These are phyloP conservation scores for Trypanosoma cruzi DNA, from an alignment of 208 protist species.

Conservation along the genomic window DNA sequence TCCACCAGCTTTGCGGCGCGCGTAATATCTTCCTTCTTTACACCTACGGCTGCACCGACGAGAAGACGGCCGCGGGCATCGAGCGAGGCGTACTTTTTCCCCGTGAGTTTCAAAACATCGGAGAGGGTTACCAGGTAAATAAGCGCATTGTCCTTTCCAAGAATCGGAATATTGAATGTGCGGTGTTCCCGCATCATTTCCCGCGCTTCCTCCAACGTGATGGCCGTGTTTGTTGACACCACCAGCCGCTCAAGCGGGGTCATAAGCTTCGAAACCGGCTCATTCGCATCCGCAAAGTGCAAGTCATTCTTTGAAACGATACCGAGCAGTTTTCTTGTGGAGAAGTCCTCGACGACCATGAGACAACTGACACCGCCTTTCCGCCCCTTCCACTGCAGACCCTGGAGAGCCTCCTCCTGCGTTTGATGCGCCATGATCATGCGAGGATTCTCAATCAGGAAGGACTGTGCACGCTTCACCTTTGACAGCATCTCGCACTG, in stretches of 20 bases:
- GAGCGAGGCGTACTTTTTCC: conserved; percentile 70
- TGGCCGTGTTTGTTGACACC: conserved; percentile 46
- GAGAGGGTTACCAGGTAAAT: conserved; percentile 80
- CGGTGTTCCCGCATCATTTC: conserved; percentile 63
- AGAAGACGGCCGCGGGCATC: conserved; percentile 77
- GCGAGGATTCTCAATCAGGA: conserved; percentile 86
- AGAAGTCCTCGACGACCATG: conserved; percentile 71
- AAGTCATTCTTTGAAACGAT: conserved; percentile 73
- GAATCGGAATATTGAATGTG: conserved; percentile 70
- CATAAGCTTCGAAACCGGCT: conserved; percentile 60
- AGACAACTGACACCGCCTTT: conserved; percentile 80
- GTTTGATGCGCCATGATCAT: conserved; percentile 70
- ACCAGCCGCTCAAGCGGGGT: conserved; percentile 60
- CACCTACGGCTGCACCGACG: conserved; percentile 84
- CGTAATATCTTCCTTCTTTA: conserved; percentile 78
- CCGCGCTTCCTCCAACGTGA: conserved; percentile 71
- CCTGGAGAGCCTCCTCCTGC: conserved; percentile 53
- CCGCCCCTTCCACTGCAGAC: conserved; percentile 72
- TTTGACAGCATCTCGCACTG: conserved; percentile 88
- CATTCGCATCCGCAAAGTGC: conserved; percentile 52
- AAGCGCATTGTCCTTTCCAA: conserved; percentile 57
- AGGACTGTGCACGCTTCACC: conserved; percentile 92
- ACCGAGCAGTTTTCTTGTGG: conserved; percentile 52
- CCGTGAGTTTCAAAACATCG: conserved; percentile 82
- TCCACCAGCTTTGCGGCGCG: conserved; percentile 68